Evolutionary conservation across 352 stramenopile species (phyloP), one percentile per base, ranked within the genome.

Genomic region (Pelagophyceae sp.): DNA sequence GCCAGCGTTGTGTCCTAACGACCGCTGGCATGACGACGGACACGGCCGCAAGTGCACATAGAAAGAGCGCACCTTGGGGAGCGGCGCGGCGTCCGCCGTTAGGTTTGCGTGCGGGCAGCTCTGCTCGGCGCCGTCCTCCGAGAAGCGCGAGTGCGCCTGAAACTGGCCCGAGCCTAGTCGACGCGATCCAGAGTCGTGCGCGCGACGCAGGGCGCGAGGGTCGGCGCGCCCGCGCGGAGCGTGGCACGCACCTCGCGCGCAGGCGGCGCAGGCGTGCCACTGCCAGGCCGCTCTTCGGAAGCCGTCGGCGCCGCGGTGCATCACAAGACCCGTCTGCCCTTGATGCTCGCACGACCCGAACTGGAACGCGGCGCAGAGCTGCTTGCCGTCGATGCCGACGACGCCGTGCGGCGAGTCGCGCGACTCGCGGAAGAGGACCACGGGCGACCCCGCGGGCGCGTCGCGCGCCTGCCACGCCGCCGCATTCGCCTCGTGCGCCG

Each of bases 181-280:
- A n/a, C n/a, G n/a, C n/a, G n/a, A n/a, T n/a, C n/a, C n/a, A n/a
- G n/a, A n/a, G n/a, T n/a, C n/a, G n/a, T n/a, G n/a, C n/a, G n/a
- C n/a, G n/a, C n/a, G n/a, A n/a, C n/a, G n/a, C n/a, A n/a, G n/a
- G n/a, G n/a, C n/a, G n/a, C n/a, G n/a, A n/a, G n/a, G n/a, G n/a
- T n/a, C n/a, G n/a, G n/a, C n/a, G n/a, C n/a, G n/a, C n/a, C n/a
- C n/a, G n/a, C n/a, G n/a, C n/a, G n/a, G n/a, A n/a, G n/a, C n/a
- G n/a, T n/a, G n/a, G n/a, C n/a, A n/a, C n/a, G n/a, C 25, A 2
- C 20, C 5, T 11, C 67, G 67, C 25, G 67, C 67, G 29, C 67
- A 74, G 27, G 67, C 33, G 29, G 58, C 67, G 38, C 67, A 74
- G 11, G 67, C 67, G 67, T 74, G 67, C 67, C 67, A 74, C 6